Conservation (phyloP, 208 protist species). For the Leishmania guyanensis region DNA sequence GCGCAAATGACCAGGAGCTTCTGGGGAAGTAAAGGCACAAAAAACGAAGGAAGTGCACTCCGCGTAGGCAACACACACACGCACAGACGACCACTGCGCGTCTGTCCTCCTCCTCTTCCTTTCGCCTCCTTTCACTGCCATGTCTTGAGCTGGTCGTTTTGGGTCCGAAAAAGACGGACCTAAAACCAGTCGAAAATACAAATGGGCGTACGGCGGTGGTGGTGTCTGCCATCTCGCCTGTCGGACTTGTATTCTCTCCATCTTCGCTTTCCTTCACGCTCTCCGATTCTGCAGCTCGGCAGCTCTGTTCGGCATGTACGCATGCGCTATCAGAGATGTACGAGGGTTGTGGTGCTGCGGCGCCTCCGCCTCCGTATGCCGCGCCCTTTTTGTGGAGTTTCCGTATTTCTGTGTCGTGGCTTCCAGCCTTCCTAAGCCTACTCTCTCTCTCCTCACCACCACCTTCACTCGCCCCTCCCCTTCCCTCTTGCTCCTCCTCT, state of each 20-base stretch:
- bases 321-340: no score
- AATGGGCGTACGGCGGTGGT: no score
- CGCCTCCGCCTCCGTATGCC: no score
- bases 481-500: slow-evolving; percentile 9
- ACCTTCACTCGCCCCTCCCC: neutral
- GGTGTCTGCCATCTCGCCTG: no score
- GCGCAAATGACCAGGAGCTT: slow-evolving; percentile 79
- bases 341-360: no score
- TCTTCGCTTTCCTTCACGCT: no score
- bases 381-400: neutral
- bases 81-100: neutral
- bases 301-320: no score
- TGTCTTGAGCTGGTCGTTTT: neutral
- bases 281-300: no score
- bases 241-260: no score
- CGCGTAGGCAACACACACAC: neutral
- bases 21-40: slow-evolving; percentile 61
- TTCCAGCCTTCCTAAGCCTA: no score
- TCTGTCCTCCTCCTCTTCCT: neutral
- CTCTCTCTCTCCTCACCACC: neutral
- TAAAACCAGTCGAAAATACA: no score
- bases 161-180: no score
- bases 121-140: neutral
- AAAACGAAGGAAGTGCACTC: neutral
- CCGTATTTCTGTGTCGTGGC: neutral